Evolutionary conservation across 345 rosid species (phyloP), one percentile per base, ranked within the genome.

Genomic region (Laguncularia racemosa): DNA sequence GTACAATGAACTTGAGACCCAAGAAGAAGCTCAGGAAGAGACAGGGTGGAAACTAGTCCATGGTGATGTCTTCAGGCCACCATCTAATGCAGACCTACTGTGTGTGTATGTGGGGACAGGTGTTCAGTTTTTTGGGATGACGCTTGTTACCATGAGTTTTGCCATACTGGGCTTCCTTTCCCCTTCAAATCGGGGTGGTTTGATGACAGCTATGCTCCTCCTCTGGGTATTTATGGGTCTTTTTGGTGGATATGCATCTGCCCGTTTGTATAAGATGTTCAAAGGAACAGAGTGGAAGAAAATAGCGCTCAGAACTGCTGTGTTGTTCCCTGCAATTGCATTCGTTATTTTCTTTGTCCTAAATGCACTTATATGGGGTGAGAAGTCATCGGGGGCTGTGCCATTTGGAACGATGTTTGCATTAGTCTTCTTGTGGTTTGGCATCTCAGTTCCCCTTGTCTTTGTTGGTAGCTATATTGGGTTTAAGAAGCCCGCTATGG

Each of bases 391-490:
- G 2, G 80, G 80, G 16, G 80, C 80, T 9, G 80, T 76, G 49
- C 80, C 80, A 14, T 76, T 76, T 13, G 80, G 80, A 9, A 76
- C 80, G n/a, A 71, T 76, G 76, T 76, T 71, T 26, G 76, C 76
- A 10, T 52, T 76, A 65, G 76, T 71, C 46, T 65, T 68, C 71
- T 55, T 76, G 12, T 76, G 80, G 80, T 76, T 76, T 53, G 81
- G 80, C 3, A 76, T 76, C 21, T 71, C 80, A 15, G 80, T 76
- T 3, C 80, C 80, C n/a, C 69, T 76, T 14, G 80, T 76, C 45
- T 71, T 76, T 52, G 62, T 71, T 12, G 80, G 80, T 10, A 65
- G 69, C 51, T 76, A 71, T 21, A 18, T 76, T 8, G 80, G 80
- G 14, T 71, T 57, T 58, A 65, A 38, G 58, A 76, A 61, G 71